Evolutionary conservation across 345 rosid genomes (phyloP).

Genomic region (Sisymbrium altissimum): DNA sequence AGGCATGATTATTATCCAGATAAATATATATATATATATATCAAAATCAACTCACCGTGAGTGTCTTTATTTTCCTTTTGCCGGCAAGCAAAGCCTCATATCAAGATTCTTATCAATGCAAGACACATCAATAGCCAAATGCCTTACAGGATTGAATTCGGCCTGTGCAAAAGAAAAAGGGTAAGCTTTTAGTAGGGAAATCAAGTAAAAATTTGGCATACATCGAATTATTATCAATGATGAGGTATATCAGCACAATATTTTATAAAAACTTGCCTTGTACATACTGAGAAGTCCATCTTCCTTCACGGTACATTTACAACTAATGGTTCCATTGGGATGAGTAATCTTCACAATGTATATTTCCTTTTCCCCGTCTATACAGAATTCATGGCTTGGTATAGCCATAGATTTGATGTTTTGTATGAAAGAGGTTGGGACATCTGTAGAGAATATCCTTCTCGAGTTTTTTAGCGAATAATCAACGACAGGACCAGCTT

Average conservation of each 20-base stretch:
- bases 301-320: constrained; percentile 51
- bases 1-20: background rate
- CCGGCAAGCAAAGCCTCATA: constrained; percentile 53
- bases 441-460: constrained; percentile 33
- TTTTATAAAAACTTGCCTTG: constrained; percentile 34
- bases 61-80: constrained; percentile 38
- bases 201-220: background rate
- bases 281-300: constrained; percentile 42
- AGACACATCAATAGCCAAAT: constrained; percentile 51
- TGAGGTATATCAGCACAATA: background rate
- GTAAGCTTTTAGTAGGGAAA: background rate
- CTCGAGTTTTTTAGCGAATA: constrained; percentile 17
- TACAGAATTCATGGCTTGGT: constrained; percentile 37
- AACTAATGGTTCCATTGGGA: constrained; percentile 34
- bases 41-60: constrained; percentile 36
- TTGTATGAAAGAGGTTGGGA: constrained; percentile 41
- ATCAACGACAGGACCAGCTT: constrained; percentile 29
- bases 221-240: background rate
- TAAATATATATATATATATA: background rate
- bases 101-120: constrained; percentile 58
- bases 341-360: constrained; percentile 45
- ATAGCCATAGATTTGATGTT: constrained; percentile 32
- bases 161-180: constrained; percentile 32
- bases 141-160: constrained; percentile 43
- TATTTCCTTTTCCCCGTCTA: constrained; percentile 37